phyloP scores from a whole-genome alignment of 371 early-diverging fungal genomes.

The Dentiscutata heterogama region DNA sequence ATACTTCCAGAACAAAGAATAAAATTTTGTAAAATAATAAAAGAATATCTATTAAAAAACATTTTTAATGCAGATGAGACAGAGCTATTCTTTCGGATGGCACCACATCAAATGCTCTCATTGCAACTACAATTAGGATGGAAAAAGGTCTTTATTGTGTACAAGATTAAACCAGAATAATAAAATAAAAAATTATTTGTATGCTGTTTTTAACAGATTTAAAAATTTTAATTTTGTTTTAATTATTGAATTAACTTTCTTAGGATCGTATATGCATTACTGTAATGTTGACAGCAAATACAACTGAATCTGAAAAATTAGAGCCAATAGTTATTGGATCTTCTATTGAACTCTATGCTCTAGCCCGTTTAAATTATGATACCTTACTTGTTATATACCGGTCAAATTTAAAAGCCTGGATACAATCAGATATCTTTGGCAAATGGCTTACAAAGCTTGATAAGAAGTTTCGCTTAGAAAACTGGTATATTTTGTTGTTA shows the following conservation, averaged over 20 bases:
- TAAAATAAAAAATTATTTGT: too few species aligned
- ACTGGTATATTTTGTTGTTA: not conserved
- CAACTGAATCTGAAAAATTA: slow-evolving; percentile 40
- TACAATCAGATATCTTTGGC: slow-evolving; percentile 6
- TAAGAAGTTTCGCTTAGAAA: not conserved
- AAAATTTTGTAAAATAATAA: not conserved
- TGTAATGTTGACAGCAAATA: slow-evolving; percentile 35
- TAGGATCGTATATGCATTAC: slow-evolving; percentile 17
- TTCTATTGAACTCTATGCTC: slow-evolving; percentile 28
- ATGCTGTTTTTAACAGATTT: too few species aligned
- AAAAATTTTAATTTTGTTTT: too few species aligned
- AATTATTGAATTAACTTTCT: too few species aligned
- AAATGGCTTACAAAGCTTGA: not conserved
- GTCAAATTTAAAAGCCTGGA: slow-evolving; percentile 41
- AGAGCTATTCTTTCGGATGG: not conserved
- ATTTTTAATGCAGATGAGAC: slow-evolving; percentile 18
- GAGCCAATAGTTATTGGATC: slow-evolving; percentile 41
- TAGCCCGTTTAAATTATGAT: slow-evolving; percentile 26
- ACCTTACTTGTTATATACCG: slow-evolving; percentile 33
- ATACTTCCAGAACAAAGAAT: not conserved
- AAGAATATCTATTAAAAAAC: not conserved
- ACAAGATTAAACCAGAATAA: too few species aligned
- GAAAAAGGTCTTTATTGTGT: slow-evolving; percentile 14
- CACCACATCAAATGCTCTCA: slow-evolving; percentile 8
- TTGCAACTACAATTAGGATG: not conserved